Percentiles rank a stretch among this genome's conserved stretches.
phyloP scores from a whole-genome alignment of 78 protist species.

The slime mould (Dictyostelium discoideum) region dicty_2.7 NC_007088.5:3861001-3861500 shows the following conservation, averaged over 20 bases:
- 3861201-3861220: background rate
- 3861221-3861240: background rate
- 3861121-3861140: too few relatives aligned
- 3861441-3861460: background rate
- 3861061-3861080: conserved; percentile 27
- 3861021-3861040: conserved; percentile 24
- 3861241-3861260: background rate
- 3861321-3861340: background rate
- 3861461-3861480: too few relatives aligned
- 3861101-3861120: too few relatives aligned
- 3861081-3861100: conserved; percentile 4
- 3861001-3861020: background rate
- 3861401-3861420: too few relatives aligned
- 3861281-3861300: background rate
- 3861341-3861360: background rate
- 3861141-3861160: background rate
- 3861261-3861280: too few relatives aligned
- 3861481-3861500: too few relatives aligned
- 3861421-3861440: too few relatives aligned
- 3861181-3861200: conserved; percentile 26
- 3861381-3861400: background rate
- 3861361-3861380: conserved; percentile 20
- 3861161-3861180: background rate
- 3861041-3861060: conserved; percentile 54
- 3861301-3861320: background rate